These are phyloP conservation scores for Xylariaceae sp. DNA, from an alignment of 2,329 filamentous ascomycete genomes.

Conservation along the genomic window DNA sequence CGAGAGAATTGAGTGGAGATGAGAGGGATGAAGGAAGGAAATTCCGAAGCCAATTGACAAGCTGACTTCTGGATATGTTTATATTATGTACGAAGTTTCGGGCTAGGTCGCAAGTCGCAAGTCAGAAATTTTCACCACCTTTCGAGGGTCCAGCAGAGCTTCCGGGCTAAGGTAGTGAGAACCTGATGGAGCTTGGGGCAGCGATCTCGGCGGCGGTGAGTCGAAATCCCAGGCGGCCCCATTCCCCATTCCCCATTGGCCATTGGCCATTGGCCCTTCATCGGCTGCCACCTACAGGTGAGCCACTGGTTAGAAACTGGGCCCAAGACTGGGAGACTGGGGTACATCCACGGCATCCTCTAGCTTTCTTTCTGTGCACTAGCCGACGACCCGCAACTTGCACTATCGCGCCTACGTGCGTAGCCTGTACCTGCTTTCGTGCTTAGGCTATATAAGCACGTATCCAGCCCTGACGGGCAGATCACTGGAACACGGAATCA, in stretches of 20 bases:
- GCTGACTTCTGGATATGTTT: neutral
- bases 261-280: too few species aligned
- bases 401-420: too few species aligned
- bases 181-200: conserved; percentile 5
- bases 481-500: too few species aligned
- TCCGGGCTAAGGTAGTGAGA: neutral
- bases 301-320: too few species aligned
- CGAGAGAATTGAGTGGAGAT: conserved; percentile 23
- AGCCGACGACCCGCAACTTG: too few species aligned
- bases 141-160: conserved; percentile 1
- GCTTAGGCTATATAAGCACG: conserved; percentile 4
- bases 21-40: conserved; percentile 25
- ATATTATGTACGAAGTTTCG: conserved; percentile 3
- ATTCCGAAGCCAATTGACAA: conserved; percentile 10
- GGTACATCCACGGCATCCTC: too few species aligned
- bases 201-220: conserved; percentile 28
- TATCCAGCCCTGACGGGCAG: neutral
- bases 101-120: too few species aligned
- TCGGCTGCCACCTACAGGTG: too few species aligned
- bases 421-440: neutral
- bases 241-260: too few species aligned
- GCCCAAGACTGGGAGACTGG: too few species aligned
- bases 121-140: conserved; percentile 6
- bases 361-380: too few species aligned
- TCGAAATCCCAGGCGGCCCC: conserved; percentile 13